phyloP scores from a whole-genome alignment of 176 grass and related monocot species.

The Rhynchospora tenuis region DNA sequence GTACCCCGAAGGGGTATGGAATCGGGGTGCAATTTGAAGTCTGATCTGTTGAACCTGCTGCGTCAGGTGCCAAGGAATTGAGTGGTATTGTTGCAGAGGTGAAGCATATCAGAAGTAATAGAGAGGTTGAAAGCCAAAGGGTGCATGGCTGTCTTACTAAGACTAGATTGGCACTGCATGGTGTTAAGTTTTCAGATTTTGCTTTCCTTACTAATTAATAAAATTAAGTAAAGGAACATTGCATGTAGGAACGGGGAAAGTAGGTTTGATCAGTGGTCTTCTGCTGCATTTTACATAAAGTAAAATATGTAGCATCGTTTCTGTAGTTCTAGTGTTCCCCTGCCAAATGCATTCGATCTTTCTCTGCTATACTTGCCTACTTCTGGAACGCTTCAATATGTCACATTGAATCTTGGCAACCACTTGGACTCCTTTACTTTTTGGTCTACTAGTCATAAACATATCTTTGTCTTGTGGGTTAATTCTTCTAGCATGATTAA shows the following conservation, averaged over 20 bases:
- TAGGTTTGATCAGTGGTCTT: neutral
- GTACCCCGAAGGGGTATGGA: neutral
- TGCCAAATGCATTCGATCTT: too few relatives aligned
- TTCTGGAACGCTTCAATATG: neutral
- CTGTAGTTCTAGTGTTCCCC: too few relatives aligned
- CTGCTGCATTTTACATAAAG: neutral
- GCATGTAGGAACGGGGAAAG: neutral
- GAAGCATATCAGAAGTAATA: neutral
- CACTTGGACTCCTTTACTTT: too few relatives aligned
- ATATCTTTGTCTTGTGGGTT: too few relatives aligned
- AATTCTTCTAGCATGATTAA: too few relatives aligned
- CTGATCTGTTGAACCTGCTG: neutral
- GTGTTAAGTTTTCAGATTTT: neutral
- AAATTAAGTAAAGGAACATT: too few relatives aligned
- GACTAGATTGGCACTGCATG: neutral
- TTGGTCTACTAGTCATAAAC: too few relatives aligned
- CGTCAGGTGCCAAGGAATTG: neutral
- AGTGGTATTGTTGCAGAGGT: neutral
- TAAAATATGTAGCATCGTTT: neutral
- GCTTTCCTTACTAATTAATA: too few relatives aligned
- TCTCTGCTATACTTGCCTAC: neutral
- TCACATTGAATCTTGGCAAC: too few relatives aligned
- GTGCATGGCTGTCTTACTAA: neutral
- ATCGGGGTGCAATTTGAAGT: neutral
- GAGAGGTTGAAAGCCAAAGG: neutral